A percentile compares a stretch with the other conserved stretches of the same genome.
phyloP scores from a whole-genome alignment of 495 filamentous ascomycete species.

The Rostrohypoxylon terebratum region DNA sequence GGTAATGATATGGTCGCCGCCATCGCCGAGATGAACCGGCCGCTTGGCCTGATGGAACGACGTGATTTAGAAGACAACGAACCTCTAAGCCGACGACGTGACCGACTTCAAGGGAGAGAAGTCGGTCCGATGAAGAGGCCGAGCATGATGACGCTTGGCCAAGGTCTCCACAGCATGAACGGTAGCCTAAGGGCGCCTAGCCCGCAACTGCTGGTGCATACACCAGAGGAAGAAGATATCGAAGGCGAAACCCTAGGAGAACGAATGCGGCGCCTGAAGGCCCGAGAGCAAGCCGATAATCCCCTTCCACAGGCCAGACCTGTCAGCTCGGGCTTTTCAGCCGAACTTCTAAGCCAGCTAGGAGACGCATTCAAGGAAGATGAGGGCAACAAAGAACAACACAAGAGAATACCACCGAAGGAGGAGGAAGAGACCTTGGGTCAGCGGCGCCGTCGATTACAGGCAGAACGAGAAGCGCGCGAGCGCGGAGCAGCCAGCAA shows the following conservation, averaged over 20 bases:
- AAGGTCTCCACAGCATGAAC: slow-evolving; percentile 32
- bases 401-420: slow-evolving; percentile 50
- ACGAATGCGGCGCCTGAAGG: slow-evolving; percentile 75
- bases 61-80: slow-evolving; percentile 91
- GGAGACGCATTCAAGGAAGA: slow-evolving; percentile 62
- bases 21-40: slow-evolving; percentile 66
- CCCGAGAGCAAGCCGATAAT: slow-evolving; percentile 57
- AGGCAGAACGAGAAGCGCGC: slow-evolving; percentile 73
- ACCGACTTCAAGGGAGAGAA: slow-evolving; percentile 74
- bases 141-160: slow-evolving; percentile 56
- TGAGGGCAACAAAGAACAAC: slow-evolving; percentile 45
- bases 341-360: slow-evolving; percentile 80
- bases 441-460: slow-evolving; percentile 83
- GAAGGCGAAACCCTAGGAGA: slow-evolving; percentile 85
- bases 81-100: slow-evolving; percentile 82
- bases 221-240: slow-evolving; percentile 62
- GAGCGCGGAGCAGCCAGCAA: slow-evolving; percentile 56
- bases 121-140: slow-evolving; percentile 54
- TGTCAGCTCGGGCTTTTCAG: slow-evolving; percentile 80
- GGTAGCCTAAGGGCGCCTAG: slow-evolving; percentile 42
- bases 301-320: slow-evolving; percentile 65
- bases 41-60: slow-evolving; percentile 85
- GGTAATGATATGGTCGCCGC: slow-evolving; percentile 65
- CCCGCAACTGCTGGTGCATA: slow-evolving; percentile 48
- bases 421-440: slow-evolving; percentile 89